Evolutionary conservation across 371 early-diverging fungal species (phyloP).

Genomic region (Actinomortierella wolfii): DNA sequence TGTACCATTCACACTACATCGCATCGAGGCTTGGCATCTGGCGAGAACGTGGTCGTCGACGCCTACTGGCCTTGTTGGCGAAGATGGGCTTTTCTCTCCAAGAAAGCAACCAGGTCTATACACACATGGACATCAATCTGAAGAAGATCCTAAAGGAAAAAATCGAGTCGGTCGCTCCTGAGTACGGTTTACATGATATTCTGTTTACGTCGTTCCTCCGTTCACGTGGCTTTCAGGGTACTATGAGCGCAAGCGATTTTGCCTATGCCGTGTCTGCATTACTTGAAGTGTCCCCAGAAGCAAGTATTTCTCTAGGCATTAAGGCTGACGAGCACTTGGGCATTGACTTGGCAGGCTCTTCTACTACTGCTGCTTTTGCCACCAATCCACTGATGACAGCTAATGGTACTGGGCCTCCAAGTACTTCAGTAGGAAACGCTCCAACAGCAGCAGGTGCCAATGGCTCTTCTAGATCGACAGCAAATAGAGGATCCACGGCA

Average conservation of each 20-base stretch:
- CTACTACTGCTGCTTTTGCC: too few relatives aligned
- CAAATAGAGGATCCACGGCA: conserved; percentile 13
- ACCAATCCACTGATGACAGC: too few relatives aligned
- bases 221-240: conserved; percentile 77
- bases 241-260: conserved; percentile 80
- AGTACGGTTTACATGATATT: conserved; percentile 80
- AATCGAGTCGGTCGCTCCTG: conserved; percentile 72
- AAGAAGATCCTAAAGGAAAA: conserved; percentile 67
- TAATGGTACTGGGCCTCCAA: conserved; percentile 1
- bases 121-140: conserved; percentile 81
- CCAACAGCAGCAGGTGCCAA: conserved; percentile 3
- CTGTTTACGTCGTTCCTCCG: conserved; percentile 80
- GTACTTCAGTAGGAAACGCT: background rate
- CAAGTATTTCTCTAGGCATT: conserved; percentile 51
- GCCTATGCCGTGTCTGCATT: conserved; percentile 82
- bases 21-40: conserved; percentile 85
- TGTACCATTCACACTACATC: conserved; percentile 88
- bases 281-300: conserved; percentile 64
- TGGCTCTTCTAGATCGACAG: conserved; percentile 12
- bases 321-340: conserved; percentile 16
- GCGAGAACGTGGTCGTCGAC: conserved; percentile 79
- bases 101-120: conserved; percentile 70
- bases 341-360: too few relatives aligned
- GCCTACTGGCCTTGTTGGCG: conserved; percentile 79
- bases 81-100: conserved; percentile 85